These are phyloP conservation scores for Cyberlindnera petersonii DNA, from an alignment of 805 yeast genomes.

Conservation along the genomic window DNA sequence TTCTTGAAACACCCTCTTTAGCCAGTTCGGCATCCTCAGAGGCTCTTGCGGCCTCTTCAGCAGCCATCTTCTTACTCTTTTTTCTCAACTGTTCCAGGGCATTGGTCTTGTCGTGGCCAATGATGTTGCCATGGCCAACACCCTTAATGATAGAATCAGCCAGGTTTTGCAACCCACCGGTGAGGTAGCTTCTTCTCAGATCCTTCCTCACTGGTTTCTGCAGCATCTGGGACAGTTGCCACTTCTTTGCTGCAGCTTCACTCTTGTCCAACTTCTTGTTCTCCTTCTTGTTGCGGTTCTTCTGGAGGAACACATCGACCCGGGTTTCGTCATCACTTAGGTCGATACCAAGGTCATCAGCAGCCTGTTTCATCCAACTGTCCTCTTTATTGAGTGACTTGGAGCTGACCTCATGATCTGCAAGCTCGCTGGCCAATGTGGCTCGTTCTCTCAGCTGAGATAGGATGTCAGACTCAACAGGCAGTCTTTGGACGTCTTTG, in stretches of 20 bases:
- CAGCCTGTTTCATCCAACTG: slow-evolving; percentile 84
- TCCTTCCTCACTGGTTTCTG: slow-evolving; percentile 55
- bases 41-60: slow-evolving; percentile 5
- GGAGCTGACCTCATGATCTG: slow-evolving; percentile 62
- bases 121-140: slow-evolving; percentile 57
- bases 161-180: slow-evolving; percentile 72
- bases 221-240: slow-evolving; percentile 51
- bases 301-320: slow-evolving; percentile 64
- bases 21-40: slow-evolving; percentile 2
- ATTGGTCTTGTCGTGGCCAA: slow-evolving; percentile 64
- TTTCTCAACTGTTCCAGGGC: slow-evolving; percentile 61
- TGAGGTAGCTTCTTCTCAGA: slow-evolving; percentile 66
- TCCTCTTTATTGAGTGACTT: slow-evolving; percentile 64
- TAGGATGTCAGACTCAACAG: slow-evolving; percentile 72
- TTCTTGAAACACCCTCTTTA: background rate
- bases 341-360: slow-evolving; percentile 86
- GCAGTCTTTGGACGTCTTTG: slow-evolving; percentile 62
- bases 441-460: slow-evolving; percentile 68
- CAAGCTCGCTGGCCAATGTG: slow-evolving; percentile 63
- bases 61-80: slow-evolving; percentile 10
- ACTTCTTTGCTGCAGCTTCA: slow-evolving; percentile 43
- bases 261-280: slow-evolving; percentile 49
- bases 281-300: slow-evolving; percentile 54
- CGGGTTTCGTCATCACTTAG: slow-evolving; percentile 67
- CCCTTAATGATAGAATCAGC: slow-evolving; percentile 75